Base-by-base conservation (phyloP, 768 basidiomycete genomes). In the Mycena rosella region DNA sequence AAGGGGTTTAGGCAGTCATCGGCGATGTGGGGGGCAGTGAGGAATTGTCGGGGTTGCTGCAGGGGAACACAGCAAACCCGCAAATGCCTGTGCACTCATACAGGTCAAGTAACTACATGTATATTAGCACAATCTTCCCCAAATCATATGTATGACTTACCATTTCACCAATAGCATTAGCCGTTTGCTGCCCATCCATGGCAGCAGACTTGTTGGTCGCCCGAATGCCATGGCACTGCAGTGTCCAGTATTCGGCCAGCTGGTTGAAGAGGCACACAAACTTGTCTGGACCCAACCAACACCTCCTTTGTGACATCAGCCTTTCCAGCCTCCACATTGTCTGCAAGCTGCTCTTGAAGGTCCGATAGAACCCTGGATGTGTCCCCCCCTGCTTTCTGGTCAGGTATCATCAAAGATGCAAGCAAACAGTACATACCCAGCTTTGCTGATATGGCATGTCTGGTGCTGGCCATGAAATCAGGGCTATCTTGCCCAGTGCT, bases 21-120 rank as follows among this genome's bases (percentile, higher is more conserved):
- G 0, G 58, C 32, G 24, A 1, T 22, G 58, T 36, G n/a, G n/a
- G 30, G 11, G 58, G 58, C 1, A 60, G 45, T 1, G 58, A 20
- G 1, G 58, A 20, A 20, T 60, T 47, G 17, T 48, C 59, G 2
- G 45, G 9, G 27, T 49, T 49, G 3, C 59, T 47, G 10, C 45
- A 32, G 8, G 59, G 18, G 20, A 48, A 24, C 0, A 60, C 1
- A 4, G 34, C 45, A 22, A 60, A 26, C 9, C 2, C 59, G 24
- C 32, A 47, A 4, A 48, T 24, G 22, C 59, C 59, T 1, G 59
- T 60, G 47, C 59, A 47, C 22, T 60, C 45, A 15, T 10, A 38
- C 7, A 60, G 26, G 24, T 60, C 24, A 2, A 58, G 10, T 0
- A 58, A 26, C 56, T 58, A 15, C 17, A 9, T 5, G 24, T 6